Evolutionary conservation across 495 filamentous ascomycete species (phyloP).

Genomic region (Podospora anserina): DNA sequence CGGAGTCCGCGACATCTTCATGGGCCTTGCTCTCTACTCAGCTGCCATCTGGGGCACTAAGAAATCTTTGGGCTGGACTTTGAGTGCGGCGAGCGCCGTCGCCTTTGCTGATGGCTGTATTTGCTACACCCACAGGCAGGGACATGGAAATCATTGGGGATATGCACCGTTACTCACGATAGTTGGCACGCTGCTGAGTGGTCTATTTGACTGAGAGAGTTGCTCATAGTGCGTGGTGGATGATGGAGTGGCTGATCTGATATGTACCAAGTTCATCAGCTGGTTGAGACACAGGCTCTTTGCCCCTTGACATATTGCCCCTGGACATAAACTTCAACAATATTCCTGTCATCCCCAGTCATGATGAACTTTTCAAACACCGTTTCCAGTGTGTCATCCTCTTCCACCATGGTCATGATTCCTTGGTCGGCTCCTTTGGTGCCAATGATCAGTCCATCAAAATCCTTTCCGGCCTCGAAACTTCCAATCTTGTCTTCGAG

Average conservation of each 20-base stretch:
- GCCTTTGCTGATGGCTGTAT: conserved; percentile 49
- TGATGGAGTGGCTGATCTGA: background rate
- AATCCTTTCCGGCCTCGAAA: conserved; percentile 60
- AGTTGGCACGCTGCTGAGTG: conserved; percentile 35
- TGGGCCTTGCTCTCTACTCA: conserved; percentile 47
- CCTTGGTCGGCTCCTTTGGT: conserved; percentile 39
- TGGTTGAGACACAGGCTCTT: background rate
- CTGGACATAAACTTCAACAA: conserved; percentile 55
- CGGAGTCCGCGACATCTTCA: conserved; percentile 53
- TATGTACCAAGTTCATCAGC: background rate
- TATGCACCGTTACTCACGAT: conserved; percentile 47
- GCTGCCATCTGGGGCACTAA: conserved; percentile 39
- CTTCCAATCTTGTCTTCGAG: conserved; percentile 54
- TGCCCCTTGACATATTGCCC: conserved; percentile 44
- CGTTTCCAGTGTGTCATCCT: conserved; percentile 44
- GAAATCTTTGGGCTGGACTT: conserved; percentile 44
- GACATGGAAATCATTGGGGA: conserved; percentile 55
- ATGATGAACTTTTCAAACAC: conserved; percentile 65
- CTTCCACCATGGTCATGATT: conserved; percentile 53
- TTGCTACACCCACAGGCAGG: conserved; percentile 40
- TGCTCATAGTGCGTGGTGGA: background rate
- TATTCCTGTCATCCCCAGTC: conserved; percentile 65
- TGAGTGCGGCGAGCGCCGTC: conserved; percentile 43
- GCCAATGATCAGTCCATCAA: conserved; percentile 60
- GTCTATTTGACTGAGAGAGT: background rate